Conservation (phyloP, 1,284 basidiomycete genomes). For the Ustilago lituana region DNA sequence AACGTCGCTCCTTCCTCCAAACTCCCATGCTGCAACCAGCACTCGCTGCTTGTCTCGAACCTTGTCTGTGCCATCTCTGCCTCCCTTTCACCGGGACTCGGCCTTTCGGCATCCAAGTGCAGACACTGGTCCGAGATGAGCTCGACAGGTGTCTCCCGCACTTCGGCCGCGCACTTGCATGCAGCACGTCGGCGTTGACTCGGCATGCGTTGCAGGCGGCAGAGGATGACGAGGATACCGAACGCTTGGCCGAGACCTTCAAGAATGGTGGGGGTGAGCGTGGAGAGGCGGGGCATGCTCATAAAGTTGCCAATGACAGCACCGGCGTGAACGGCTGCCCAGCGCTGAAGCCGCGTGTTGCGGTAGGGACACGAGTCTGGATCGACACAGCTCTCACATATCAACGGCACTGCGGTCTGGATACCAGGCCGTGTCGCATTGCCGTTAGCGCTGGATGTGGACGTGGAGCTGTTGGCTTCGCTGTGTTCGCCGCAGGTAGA, state of each 20-base stretch:
- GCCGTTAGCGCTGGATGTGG: background rate
- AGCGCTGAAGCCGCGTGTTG: constrained; percentile 28
- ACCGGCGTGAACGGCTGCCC: constrained; percentile 41
- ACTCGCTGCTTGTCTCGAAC: constrained; percentile 24
- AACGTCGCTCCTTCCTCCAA: constrained; percentile 35
- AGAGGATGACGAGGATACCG: constrained; percentile 40
- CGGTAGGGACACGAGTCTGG: constrained; percentile 23
- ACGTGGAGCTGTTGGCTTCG: constrained; percentile 6
- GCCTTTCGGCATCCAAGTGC: constrained; percentile 33
- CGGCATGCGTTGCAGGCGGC: constrained; percentile 14
- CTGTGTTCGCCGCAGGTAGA: constrained; percentile 22
- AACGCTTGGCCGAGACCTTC: constrained; percentile 41
- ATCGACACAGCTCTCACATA: constrained; percentile 37
- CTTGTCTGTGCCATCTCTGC: background rate
- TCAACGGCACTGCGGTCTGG: constrained; percentile 21
- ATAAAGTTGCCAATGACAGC: constrained; percentile 46
- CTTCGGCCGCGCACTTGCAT: constrained; percentile 21
- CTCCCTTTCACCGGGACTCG: constrained; percentile 3
- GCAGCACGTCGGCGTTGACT: constrained; percentile 9
- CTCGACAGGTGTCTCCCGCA: constrained; percentile 25
- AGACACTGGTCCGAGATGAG: constrained; percentile 40
- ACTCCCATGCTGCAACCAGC: constrained; percentile 43
- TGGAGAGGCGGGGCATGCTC: constrained; percentile 40
- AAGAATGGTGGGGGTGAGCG: constrained; percentile 34
- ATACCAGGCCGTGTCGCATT: background rate